Percentiles rank a stretch among this genome's conserved stretches.
Evolutionary conservation across 129 eudicot genomes (phyloP).

Genomic region (Flaveria sonorensis): DNA sequence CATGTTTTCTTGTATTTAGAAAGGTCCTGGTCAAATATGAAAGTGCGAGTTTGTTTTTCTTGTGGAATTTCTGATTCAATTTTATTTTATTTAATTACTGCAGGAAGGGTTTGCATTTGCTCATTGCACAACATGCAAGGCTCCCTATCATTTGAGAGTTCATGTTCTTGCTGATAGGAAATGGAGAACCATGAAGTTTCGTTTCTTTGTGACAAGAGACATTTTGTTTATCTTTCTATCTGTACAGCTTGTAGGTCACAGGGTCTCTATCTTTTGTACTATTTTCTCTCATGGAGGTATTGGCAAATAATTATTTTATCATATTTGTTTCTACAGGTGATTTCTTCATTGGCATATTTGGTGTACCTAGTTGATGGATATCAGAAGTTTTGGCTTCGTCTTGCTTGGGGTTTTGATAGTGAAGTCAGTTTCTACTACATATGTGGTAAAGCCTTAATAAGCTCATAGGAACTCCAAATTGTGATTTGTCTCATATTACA

Average conservation of each 20-base stretch:
- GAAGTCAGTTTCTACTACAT: constrained; percentile 82
- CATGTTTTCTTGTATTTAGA: neutral
- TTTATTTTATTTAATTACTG: constrained; percentile 20
- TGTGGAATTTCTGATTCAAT: neutral
- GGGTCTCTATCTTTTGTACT: constrained; percentile 14
- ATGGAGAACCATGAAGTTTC: constrained; percentile 96
- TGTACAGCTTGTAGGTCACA: constrained; percentile 82
- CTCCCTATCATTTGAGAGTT: constrained; percentile 96
- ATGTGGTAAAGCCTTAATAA: constrained; percentile 60
- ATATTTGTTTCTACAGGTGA: constrained; percentile 56
- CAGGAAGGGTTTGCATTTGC: constrained; percentile 99
- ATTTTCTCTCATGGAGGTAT: constrained; percentile 6
- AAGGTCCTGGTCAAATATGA: constrained; percentile 13
- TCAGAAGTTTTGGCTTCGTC: constrained; percentile 85
- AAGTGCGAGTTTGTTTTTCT: neutral
- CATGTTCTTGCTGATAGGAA: constrained; percentile 91
- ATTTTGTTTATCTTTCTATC: constrained; percentile 82
- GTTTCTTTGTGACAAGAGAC: constrained; percentile 96
- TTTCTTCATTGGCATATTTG: constrained; percentile 70
- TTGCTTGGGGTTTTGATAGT: constrained; percentile 83
- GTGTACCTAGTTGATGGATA: constrained; percentile 74
- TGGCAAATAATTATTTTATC: neutral
- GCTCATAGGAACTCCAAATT: neutral
- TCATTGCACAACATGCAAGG: constrained; percentile 99
- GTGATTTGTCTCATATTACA: neutral